Evolutionary conservation across 2,329 filamentous ascomycete genomes (phyloP).

Genomic region (Colletotrichum euphorbiae): DNA sequence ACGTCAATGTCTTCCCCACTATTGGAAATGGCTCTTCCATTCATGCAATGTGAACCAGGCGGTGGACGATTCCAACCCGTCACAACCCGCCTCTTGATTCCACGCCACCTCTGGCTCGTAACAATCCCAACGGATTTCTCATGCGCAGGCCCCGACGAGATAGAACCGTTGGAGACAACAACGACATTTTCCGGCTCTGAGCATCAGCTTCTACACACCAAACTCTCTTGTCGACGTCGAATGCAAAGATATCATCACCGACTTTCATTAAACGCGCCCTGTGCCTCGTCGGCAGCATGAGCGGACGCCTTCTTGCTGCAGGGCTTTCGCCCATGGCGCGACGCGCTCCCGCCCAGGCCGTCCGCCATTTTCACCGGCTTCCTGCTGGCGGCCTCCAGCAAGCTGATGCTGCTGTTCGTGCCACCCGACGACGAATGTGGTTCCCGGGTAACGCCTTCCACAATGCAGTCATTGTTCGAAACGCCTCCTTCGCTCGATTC

Average conservation of each 20-base stretch:
- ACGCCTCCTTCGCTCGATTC: slow-evolving; percentile 72
- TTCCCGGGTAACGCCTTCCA: slow-evolving; percentile 87
- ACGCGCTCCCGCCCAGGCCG: slow-evolving; percentile 65
- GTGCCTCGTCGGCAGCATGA: slow-evolving; percentile 62
- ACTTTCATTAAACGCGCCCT: background rate
- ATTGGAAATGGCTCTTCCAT: slow-evolving; percentile 33
- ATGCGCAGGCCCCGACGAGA: slow-evolving; percentile 11
- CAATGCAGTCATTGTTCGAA: slow-evolving; percentile 75
- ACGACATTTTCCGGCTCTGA: background rate
- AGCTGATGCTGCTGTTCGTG: slow-evolving; percentile 71
- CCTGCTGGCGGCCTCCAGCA: slow-evolving; percentile 77
- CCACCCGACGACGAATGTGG: slow-evolving; percentile 75
- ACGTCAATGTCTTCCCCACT: slow-evolving; percentile 32
- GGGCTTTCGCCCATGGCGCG: slow-evolving; percentile 76
- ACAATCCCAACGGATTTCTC: slow-evolving; percentile 23
- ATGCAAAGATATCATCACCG: slow-evolving; percentile 26
- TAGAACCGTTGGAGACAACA: slow-evolving; percentile 10
- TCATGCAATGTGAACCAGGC: slow-evolving; percentile 18
- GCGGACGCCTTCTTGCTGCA: slow-evolving; percentile 80
- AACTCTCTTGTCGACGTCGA: background rate
- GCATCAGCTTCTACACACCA: background rate
- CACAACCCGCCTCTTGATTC: slow-evolving; percentile 20
- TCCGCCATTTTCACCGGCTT: slow-evolving; percentile 74
- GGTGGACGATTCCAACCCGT: slow-evolving; percentile 15
- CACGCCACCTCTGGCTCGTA: slow-evolving; percentile 25